Evolutionary conservation across 768 basidiomycete species (phyloP).

Genomic region (Lactarius psammicola): DNA sequence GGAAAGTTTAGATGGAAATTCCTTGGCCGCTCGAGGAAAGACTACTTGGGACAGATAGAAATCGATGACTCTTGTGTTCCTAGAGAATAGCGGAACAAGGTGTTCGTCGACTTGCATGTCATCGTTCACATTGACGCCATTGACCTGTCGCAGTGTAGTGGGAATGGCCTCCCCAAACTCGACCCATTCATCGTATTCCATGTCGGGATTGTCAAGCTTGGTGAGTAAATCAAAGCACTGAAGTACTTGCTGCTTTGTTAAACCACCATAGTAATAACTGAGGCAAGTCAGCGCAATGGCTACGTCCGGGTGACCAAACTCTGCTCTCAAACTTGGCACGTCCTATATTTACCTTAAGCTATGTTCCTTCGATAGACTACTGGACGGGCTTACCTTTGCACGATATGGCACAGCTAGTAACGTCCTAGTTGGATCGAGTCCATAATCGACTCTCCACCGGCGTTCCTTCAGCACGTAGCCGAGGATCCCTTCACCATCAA

Average conservation of each 20-base stretch:
- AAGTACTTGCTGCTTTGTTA: constrained; percentile 42
- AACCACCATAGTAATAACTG: constrained; percentile 49
- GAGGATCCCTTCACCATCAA: no score
- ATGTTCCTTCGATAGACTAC: not conserved
- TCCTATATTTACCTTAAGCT: no score
- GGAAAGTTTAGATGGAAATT: no score
- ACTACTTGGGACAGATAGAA: no score
- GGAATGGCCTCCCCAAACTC: constrained; percentile 34
- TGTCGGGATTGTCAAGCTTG: no score
- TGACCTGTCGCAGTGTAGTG: constrained; percentile 33
- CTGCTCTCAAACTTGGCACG: no score
- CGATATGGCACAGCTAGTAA: constrained; percentile 52
- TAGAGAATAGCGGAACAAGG: constrained; percentile 38
- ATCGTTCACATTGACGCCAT: constrained; percentile 46
- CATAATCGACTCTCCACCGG: constrained; percentile 54
- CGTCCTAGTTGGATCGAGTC: constrained; percentile 43
- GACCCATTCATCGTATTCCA: no score
- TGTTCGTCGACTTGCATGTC: constrained; percentile 32
- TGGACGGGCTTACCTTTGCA: constrained; percentile 36
- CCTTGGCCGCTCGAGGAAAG: no score
- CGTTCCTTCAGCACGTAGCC: no score
- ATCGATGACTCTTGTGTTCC: constrained; percentile 39
- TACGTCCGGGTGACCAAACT: no score
- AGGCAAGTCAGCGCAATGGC: constrained; percentile 47
- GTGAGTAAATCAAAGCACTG: no score